Conservation (phyloP, 73 alveolate genomes). For the Paramecium tetraurelia region DNA sequence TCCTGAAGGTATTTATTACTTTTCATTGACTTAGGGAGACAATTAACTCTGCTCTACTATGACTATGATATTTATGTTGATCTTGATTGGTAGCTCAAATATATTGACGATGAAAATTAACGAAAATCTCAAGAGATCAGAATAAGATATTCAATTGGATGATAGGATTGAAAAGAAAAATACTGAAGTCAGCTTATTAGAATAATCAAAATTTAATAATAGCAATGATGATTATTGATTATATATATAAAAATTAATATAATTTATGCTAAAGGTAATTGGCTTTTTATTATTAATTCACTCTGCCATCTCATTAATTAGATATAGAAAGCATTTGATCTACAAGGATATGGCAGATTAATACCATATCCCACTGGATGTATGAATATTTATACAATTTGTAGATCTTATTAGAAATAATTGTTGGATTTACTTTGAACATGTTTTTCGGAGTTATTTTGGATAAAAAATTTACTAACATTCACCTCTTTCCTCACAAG, state of each 20-base stretch:
- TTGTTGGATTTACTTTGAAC: conserved; percentile 14
- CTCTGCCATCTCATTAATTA: conserved; percentile 35
- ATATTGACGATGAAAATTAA: background rate
- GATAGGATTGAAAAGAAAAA: conserved; percentile 10
- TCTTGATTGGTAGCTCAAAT: background rate
- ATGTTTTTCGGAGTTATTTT: background rate
- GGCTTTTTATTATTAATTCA: conserved; percentile 27
- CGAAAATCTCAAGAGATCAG: conserved; percentile 17
- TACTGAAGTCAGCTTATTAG: conserved; percentile 33
- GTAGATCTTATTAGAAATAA: background rate
- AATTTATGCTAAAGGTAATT: background rate
- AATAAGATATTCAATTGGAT: conserved; percentile 12
- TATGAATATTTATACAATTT: background rate
- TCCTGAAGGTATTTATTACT: background rate
- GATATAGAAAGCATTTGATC: conserved; percentile 36
- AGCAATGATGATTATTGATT: background rate
- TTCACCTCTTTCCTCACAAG: background rate
- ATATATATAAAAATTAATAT: background rate
- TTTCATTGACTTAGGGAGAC: background rate
- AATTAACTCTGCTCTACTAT: background rate
- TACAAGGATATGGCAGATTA: background rate
- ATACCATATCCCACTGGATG: conserved; percentile 7
- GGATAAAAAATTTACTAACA: background rate
- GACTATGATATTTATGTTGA: conserved; percentile 19
- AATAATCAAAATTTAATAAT: background rate